These are phyloP conservation scores for Paecilomyces variotii DNA, from an alignment of 2,329 filamentous ascomycete genomes.

Conservation along the genomic window DNA sequence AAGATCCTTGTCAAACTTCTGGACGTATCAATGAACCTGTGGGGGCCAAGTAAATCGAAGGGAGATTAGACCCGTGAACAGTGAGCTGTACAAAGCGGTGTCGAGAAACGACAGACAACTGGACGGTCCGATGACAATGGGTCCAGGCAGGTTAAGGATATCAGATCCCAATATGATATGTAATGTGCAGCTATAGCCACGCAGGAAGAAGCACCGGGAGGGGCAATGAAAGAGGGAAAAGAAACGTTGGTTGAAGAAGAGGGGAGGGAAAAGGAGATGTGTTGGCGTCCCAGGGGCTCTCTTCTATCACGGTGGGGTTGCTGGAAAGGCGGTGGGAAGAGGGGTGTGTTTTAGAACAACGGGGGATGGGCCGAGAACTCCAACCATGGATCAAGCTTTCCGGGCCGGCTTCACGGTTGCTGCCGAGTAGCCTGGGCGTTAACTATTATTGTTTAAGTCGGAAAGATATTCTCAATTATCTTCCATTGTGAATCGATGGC, in stretches of 20 bases:
- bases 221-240: background rate
- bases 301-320: conserved; percentile 16
- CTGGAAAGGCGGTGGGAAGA: conserved; percentile 23
- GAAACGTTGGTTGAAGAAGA: conserved; percentile 2
- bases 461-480: background rate
- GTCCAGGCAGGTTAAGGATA: background rate
- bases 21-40: background rate
- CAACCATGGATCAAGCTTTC: background rate
- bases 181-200: background rate
- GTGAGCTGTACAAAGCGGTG: background rate
- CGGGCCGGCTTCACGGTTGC: background rate
- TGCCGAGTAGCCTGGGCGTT: background rate
- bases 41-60: background rate
- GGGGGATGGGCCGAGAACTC: background rate
- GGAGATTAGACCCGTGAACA: background rate
- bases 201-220: background rate
- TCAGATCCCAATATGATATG: background rate
- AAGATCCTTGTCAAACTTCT: background rate
- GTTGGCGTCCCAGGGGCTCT: background rate
- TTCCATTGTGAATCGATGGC: background rate
- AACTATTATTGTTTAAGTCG: background rate
- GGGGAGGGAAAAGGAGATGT: conserved; percentile 3
- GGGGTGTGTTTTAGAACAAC: conserved; percentile 5
- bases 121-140: background rate
- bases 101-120: background rate